A percentile compares a stretch with the other conserved stretches of the same genome.
Conservation (phyloP, 768 basidiomycete genomes). For the Hemileccinum impolitum region DNA sequence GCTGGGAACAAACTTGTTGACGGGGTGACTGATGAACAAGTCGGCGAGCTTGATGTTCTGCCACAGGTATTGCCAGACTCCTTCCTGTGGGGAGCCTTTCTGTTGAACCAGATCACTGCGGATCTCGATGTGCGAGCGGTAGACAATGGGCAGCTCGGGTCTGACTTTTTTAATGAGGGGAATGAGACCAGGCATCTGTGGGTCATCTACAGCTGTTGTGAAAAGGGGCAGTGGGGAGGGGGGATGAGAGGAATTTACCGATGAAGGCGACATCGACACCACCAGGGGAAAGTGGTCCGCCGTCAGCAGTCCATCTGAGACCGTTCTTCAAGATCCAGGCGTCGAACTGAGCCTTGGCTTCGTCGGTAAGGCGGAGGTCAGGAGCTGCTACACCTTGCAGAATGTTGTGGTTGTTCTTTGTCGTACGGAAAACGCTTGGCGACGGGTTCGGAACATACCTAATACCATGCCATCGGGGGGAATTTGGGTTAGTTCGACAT, state of each 20-base stretch:
- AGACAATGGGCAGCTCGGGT: slow-evolving; percentile 85
- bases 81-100: slow-evolving; percentile 78
- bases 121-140: slow-evolving; percentile 94
- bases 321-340: slow-evolving; percentile 91
- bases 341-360: slow-evolving; percentile 77
- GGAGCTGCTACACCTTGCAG: slow-evolving; percentile 88
- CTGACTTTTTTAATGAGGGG: slow-evolving; percentile 84
- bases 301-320: slow-evolving; percentile 80
- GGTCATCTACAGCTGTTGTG: slow-evolving; percentile 55
- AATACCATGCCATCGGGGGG: slow-evolving; percentile 21
- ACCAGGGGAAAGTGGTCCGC: slow-evolving; percentile 78
- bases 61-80: slow-evolving; percentile 95
- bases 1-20: slow-evolving; percentile 89
- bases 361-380: slow-evolving; percentile 71
- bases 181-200: slow-evolving; percentile 93
- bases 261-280: slow-evolving; percentile 89
- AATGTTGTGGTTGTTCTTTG: slow-evolving; percentile 95
- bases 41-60: slow-evolving; percentile 88
- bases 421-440: slow-evolving; percentile 87
- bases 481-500: slow-evolving; percentile 4
- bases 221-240: slow-evolving; percentile 4
- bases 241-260: slow-evolving; percentile 41
- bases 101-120: slow-evolving; percentile 83
- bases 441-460: slow-evolving; percentile 90
- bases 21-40: slow-evolving; percentile 92